Evolutionary conservation across 345 rosid genomes (phyloP).

Genomic region (Gossypium longicalyx): DNA sequence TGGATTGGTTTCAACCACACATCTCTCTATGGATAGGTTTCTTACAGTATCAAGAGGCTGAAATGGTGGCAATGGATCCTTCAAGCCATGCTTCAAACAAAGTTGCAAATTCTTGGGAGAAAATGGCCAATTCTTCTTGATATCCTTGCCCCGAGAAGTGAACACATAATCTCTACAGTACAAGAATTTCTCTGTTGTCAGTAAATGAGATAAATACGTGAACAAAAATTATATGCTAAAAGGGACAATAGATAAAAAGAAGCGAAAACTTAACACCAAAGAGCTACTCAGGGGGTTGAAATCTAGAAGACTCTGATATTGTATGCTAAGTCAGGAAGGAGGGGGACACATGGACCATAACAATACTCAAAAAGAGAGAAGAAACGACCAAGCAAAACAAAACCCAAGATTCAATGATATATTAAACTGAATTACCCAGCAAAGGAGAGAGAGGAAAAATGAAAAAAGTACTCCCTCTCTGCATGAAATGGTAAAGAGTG

Average conservation of each 20-base stretch:
- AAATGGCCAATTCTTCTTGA: constrained; percentile 90
- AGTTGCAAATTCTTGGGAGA: constrained; percentile 65
- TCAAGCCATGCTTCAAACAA: constrained; percentile 85
- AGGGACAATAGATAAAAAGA: not conserved
- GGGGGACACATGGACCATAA: constrained; percentile 22
- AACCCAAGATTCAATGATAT: constrained; percentile 22
- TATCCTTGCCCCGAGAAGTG: constrained; percentile 61
- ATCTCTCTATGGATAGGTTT: constrained; percentile 33
- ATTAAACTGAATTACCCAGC: constrained; percentile 1
- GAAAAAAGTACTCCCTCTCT: constrained; percentile 3
- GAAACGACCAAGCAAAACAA: constrained; percentile 29
- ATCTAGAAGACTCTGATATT: constrained; percentile 22
- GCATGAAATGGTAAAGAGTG: constrained; percentile 14
- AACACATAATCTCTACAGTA: constrained; percentile 86
- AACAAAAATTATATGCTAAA: not conserved
- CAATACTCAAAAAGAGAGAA: constrained; percentile 13
- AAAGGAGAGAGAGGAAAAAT: not conserved
- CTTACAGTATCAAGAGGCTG: constrained; percentile 40
- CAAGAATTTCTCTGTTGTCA: constrained; percentile 12
- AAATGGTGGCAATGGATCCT: constrained; percentile 84
- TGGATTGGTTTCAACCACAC: constrained; percentile 33
- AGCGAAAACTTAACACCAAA: not conserved
- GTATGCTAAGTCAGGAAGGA: constrained; percentile 21
- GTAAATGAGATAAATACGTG: constrained; percentile 6
- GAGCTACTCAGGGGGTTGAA: not conserved